A percentile compares a stretch with the other conserved stretches of the same genome.
Conservation (phyloP, 495 filamentous ascomycete genomes). For the Pyrenula aspistea region DNA sequence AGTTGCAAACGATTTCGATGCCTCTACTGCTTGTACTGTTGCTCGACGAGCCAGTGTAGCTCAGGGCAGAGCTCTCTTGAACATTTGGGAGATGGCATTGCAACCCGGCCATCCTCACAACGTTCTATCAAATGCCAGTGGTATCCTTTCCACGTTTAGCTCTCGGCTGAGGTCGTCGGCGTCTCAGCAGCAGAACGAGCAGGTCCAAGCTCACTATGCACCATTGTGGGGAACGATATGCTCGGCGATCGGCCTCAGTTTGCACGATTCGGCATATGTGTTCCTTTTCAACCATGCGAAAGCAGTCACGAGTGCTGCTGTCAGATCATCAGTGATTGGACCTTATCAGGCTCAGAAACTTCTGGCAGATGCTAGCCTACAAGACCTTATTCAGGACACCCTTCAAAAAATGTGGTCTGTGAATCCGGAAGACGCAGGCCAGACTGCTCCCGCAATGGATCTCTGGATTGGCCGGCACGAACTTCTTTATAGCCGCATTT, state of each 20-base stretch:
- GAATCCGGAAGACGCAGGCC: conserved; percentile 68
- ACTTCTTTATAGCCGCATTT: conserved; percentile 89
- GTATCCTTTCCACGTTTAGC: conserved; percentile 4
- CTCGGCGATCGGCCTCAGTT: conserved; percentile 44
- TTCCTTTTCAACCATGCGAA: conserved; percentile 84
- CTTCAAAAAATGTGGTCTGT: conserved; percentile 47
- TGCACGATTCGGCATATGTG: conserved; percentile 63
- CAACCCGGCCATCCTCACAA: not conserved
- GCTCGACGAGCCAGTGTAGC: conserved; percentile 71
- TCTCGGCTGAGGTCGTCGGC: not conserved
- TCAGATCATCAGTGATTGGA: conserved; percentile 78
- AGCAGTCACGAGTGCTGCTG: conserved; percentile 77
- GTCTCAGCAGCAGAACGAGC: conserved; percentile 18
- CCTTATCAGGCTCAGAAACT: conserved; percentile 86
- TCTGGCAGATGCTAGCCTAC: conserved; percentile 54
- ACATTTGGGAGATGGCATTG: conserved; percentile 72
- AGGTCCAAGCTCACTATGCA: conserved; percentile 55
- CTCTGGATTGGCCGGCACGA: conserved; percentile 93
- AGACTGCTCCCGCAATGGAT: conserved; percentile 78
- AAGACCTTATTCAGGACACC: conserved; percentile 45
- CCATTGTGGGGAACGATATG: conserved; percentile 72
- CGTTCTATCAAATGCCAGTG: conserved; percentile 16
- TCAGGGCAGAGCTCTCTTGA: conserved; percentile 75
- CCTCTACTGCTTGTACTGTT: conserved; percentile 75
- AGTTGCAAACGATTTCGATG: conserved; percentile 80